A percentile compares a stretch with the other conserved stretches of the same genome.
These are phyloP conservation scores for Zoysia pacifica DNA, from an alignment of 176 grass and related monocot genomes.

Conservation along the genomic window DNA sequence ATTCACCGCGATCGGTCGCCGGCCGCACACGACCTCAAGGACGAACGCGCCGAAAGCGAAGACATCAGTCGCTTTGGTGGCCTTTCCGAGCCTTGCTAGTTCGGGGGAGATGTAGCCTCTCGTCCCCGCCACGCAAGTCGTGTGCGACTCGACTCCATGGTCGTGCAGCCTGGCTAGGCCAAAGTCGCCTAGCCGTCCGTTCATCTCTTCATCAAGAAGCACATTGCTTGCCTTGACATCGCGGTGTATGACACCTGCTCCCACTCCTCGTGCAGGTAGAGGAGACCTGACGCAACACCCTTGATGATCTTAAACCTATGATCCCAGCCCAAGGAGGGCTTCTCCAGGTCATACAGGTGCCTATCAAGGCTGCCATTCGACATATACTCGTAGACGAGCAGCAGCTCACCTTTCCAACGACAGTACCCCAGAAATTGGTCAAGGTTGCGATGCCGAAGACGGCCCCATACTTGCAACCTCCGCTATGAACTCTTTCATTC, in stretches of 20 bases:
- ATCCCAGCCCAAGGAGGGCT: neutral
- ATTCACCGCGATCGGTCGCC: neutral
- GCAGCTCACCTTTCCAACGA: slow-evolving; percentile 32
- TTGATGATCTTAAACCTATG: slow-evolving; percentile 26
- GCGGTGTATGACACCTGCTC: slow-evolving; percentile 21
- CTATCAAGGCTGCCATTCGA: slow-evolving; percentile 44
- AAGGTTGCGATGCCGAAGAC: slow-evolving; percentile 30
- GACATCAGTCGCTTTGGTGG: slow-evolving; percentile 11
- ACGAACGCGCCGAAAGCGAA: slow-evolving; percentile 32
- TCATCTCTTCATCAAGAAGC: slow-evolving; percentile 23
- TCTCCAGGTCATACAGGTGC: neutral
- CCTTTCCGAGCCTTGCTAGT: neutral
- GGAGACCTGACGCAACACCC: neutral
- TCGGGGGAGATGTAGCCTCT: slow-evolving; percentile 38
- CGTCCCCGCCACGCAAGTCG: slow-evolving; percentile 7
- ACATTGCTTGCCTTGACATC: slow-evolving; percentile 41
- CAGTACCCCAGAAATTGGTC: slow-evolving; percentile 32
- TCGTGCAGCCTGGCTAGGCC: slow-evolving; percentile 34
- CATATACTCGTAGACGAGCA: slow-evolving; percentile 39
- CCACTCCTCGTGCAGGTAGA: slow-evolving; percentile 45
- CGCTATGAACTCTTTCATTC: slow-evolving; percentile 26
- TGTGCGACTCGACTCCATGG: slow-evolving; percentile 3
- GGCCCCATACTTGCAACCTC: slow-evolving; percentile 40
- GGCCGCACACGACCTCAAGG: slow-evolving; percentile 28
- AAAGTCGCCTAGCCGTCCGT: slow-evolving; percentile 16